Conservation (phyloP, 1,139 yeast species). For the Saccharomyces hybrid region DNA sequence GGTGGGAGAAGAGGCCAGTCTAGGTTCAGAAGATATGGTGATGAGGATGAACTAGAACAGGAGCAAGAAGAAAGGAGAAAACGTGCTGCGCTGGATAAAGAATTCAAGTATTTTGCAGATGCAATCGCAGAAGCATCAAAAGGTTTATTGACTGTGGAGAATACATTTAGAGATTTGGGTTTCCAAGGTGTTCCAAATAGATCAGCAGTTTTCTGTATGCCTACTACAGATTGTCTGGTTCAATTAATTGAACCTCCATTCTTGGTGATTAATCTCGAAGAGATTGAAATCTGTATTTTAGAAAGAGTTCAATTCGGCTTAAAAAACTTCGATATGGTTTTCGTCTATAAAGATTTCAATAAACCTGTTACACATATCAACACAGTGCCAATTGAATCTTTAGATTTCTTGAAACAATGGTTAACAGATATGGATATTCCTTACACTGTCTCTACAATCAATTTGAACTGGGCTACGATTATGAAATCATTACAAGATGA, state of each 20-base stretch:
- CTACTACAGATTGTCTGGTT: conserved; percentile 92
- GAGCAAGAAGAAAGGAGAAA: conserved; percentile 97
- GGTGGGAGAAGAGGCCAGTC: conserved; percentile 55
- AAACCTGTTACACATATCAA: conserved; percentile 87
- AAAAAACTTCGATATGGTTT: conserved; percentile 91
- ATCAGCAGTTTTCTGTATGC: conserved; percentile 91
- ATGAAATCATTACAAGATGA: conserved; percentile 92
- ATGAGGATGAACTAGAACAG: conserved; percentile 96
- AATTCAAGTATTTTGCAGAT: conserved; percentile 84
- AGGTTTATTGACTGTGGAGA: conserved; percentile 78
- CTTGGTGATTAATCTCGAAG: conserved; percentile 81
- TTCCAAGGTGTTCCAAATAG: conserved; percentile 97
- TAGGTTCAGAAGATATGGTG: conserved; percentile 86
- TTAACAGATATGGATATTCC: conserved; percentile 94
- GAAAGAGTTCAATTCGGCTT: conserved; percentile 97
- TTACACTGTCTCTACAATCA: conserved; percentile 87
- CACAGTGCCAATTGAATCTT: conserved; percentile 86
- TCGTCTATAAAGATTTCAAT: conserved; percentile 84
- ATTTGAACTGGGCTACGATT: conserved; percentile 91
- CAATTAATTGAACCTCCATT: conserved; percentile 95
- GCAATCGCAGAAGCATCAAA: conserved; percentile 80
- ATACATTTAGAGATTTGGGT: conserved; percentile 93
- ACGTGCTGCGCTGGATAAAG: conserved; percentile 84
- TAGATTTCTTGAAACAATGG: conserved; percentile 95
- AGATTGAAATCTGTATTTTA: conserved; percentile 88